These are phyloP conservation scores for Nicotiana benthamiana DNA, from an alignment of 257 asterid genomes.

Conservation along the genomic window DNA sequence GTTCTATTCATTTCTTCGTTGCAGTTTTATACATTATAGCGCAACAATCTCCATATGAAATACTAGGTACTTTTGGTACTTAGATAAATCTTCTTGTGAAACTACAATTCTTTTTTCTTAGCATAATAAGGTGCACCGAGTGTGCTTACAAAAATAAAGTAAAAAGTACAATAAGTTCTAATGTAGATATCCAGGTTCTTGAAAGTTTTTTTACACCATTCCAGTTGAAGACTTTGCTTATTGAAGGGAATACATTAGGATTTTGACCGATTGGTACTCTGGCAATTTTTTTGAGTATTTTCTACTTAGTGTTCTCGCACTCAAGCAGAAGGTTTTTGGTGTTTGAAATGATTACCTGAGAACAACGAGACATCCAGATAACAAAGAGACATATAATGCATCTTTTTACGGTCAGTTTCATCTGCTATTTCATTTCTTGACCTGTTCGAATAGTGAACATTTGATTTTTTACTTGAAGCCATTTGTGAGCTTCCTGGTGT, in stretches of 20 bases:
- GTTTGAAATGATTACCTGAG: neutral
- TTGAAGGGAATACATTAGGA: conserved; percentile 74
- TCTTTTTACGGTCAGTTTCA: neutral
- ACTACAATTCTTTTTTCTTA: neutral
- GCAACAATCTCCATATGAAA: conserved; percentile 72
- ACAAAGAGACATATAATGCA: neutral
- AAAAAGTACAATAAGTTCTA: neutral
- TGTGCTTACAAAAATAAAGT: neutral
- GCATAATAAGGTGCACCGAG: neutral
- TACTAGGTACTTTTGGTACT: conserved; percentile 37
- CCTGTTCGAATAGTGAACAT: neutral
- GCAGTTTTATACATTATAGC: conserved; percentile 63
- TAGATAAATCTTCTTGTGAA: neutral
- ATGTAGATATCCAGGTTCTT: conserved; percentile 42
- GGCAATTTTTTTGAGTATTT: conserved; percentile 17
- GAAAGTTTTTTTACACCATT: conserved; percentile 72
- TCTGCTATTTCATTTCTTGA: neutral
- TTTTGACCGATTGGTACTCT: conserved; percentile 87
- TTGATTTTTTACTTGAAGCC: neutral
- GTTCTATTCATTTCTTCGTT: neutral
- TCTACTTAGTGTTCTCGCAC: neutral
- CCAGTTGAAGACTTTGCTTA: conserved; percentile 76
- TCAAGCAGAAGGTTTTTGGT: neutral
- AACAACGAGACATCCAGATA: neutral
- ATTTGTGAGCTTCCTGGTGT: too few species aligned